Evolutionary conservation across 75 land plant species (phyloP), one percentile per base, ranked within the genome.

Genomic region (Pinus tabuliformis): DNA sequence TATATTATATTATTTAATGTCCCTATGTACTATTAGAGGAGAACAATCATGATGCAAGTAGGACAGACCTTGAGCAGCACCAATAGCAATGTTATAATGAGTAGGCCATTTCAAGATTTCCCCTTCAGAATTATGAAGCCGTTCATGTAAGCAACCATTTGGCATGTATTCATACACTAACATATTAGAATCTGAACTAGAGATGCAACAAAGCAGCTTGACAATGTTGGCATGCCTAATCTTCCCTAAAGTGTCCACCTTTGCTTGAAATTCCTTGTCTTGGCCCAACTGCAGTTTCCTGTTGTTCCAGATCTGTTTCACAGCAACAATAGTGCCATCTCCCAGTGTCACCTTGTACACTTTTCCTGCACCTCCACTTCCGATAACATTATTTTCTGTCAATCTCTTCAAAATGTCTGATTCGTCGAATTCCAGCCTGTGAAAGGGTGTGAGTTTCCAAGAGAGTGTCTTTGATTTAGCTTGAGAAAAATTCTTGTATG

Each of bases 391-490:
- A 14, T 79, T 81, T 42, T 90, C 89, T 8, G 77, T 77, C 83
- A 89, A 56, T n/a, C 80, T 82, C n/a, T 80, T 59, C 57, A 89
- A 16, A 54, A 87, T 83, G 76, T 81, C 70, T 30, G 59, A 37
- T 71, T 86, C 88, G 22, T 77, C 78, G 84, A 96, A 96, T 62
- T 83, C 83, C 76, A 91, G 33, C 70, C 76, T 78, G 57, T 96
- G 99, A 77, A 96, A 93, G 11, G 89, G 83, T 20, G 94, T 93
- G 8, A 90, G 79, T 83, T 93, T 96, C 97, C 94, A 93, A 37
- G 76, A 20, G 2, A 74, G 75, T 4, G 22, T 45, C 6, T 17
- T 65, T 30, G 20, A 70, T 30, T 77, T 71, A 42, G 56, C 62
- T 33, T 28, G 33, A 8, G 37, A 4, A 74, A 72, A 76, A 57